phyloP scores from a whole-genome alignment of 768 basidiomycete species.

The Rhodotorula taiwanensis region DNA sequence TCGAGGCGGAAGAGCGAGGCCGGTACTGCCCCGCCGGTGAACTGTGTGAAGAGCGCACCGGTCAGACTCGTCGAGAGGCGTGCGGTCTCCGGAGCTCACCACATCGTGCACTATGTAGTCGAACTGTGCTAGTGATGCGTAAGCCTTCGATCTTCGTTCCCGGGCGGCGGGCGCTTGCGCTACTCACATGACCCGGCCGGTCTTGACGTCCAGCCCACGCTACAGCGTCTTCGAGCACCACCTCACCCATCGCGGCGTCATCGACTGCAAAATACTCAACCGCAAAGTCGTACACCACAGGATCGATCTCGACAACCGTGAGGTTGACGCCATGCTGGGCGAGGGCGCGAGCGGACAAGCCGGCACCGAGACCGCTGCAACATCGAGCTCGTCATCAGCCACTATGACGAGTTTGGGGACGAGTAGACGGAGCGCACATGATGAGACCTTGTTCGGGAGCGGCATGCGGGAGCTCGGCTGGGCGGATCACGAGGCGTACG shows the following conservation, averaged over 20 bases:
- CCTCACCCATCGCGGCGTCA: slow-evolving; percentile 50
- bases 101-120: slow-evolving; percentile 41
- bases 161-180: too few relatives aligned
- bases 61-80: too few relatives aligned
- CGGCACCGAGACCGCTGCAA: slow-evolving; percentile 75
- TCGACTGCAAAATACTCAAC: slow-evolving; percentile 70
- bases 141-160: too few relatives aligned
- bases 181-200: slow-evolving; percentile 52
- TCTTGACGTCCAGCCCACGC: slow-evolving; percentile 51
- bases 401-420: background rate
- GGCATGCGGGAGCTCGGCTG: slow-evolving; percentile 38
- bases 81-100: background rate
- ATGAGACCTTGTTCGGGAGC: slow-evolving; percentile 56
- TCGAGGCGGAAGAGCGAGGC: slow-evolving; percentile 73
- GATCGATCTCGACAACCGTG: slow-evolving; percentile 89
- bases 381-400: background rate
- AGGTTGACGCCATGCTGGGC: slow-evolving; percentile 61
- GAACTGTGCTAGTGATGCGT: background rate
- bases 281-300: slow-evolving; percentile 78
- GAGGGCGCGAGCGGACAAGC: slow-evolving; percentile 71
- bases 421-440: slow-evolving; percentile 54
- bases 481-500: slow-evolving; percentile 60
- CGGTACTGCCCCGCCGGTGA: slow-evolving; percentile 88
- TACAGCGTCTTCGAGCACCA: slow-evolving; percentile 73
- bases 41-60: slow-evolving; percentile 71